These are phyloP conservation scores for Alloascoidea hylecoeti DNA, from an alignment of 805 yeast genomes.

Conservation along the genomic window DNA sequence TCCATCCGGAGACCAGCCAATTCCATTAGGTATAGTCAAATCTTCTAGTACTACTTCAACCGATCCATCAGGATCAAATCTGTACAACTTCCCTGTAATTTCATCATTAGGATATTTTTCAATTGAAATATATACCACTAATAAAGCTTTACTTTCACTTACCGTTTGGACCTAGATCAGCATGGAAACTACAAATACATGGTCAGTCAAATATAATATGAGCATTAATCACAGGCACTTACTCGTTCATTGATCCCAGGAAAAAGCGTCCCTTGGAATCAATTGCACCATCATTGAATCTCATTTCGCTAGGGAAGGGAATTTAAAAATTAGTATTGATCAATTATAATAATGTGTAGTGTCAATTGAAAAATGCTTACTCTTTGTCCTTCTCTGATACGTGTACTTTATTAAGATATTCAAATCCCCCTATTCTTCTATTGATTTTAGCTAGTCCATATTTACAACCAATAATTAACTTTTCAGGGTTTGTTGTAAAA, in stretches of 20 bases:
- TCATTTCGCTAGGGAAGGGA: conserved; percentile 12
- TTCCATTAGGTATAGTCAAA: conserved; percentile 57
- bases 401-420: conserved; percentile 14
- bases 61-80: conserved; percentile 20
- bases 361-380: neutral
- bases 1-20: conserved; percentile 34
- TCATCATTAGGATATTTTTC: conserved; percentile 12
- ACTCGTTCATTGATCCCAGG: conserved; percentile 62
- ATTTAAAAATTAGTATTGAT: conserved; percentile 8
- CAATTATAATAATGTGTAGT: conserved; percentile 18
- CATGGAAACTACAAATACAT: conserved; percentile 3
- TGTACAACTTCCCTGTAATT: conserved; percentile 43
- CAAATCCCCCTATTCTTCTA: neutral
- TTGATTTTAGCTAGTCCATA: conserved; percentile 47
- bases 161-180: conserved; percentile 5
- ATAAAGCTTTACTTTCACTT: neutral
- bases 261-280: conserved; percentile 67
- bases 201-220: neutral
- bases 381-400: neutral
- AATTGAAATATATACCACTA: neutral
- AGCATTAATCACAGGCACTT: conserved; percentile 3
- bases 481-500: conserved; percentile 37
- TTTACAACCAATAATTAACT: conserved; percentile 45
- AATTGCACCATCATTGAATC: conserved; percentile 77
- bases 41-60: conserved; percentile 21